phyloP scores from a whole-genome alignment of 2,329 filamentous ascomycete genomes.

The Pseudopyrenochaeta lycopersici region DNA sequence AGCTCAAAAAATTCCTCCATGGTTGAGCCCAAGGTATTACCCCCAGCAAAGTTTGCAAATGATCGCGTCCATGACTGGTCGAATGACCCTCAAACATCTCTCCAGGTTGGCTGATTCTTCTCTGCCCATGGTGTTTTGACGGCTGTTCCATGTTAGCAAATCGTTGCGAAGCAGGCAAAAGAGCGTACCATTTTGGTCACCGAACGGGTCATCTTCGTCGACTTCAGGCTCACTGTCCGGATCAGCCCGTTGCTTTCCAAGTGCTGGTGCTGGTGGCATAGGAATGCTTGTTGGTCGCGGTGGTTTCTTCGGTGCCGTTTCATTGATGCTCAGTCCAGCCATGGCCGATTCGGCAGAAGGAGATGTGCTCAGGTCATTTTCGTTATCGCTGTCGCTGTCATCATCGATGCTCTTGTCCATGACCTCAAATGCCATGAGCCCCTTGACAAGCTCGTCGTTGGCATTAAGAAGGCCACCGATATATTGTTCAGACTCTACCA shows the following conservation, averaged over 20 bases:
- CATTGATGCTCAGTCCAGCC: constrained; percentile 55
- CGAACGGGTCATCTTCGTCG: constrained; percentile 85
- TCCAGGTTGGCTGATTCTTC: constrained; percentile 45
- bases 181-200: constrained; percentile 72
- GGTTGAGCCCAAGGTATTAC: neutral
- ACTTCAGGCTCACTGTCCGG: constrained; percentile 65
- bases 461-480: constrained; percentile 90
- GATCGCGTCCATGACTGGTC: neutral
- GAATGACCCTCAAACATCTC: constrained; percentile 47
- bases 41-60: neutral
- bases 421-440: constrained; percentile 93
- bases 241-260: constrained; percentile 54
- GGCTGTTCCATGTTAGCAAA: constrained; percentile 42
- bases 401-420: constrained; percentile 85
- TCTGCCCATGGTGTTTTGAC: constrained; percentile 62
- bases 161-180: neutral
- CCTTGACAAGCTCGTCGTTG: constrained; percentile 94
- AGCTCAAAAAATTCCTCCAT: neutral
- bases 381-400: constrained; percentile 70
- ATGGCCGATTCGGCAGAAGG: constrained; percentile 52
- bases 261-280: constrained; percentile 43
- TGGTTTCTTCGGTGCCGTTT: constrained; percentile 58
- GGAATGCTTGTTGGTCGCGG: constrained; percentile 56
- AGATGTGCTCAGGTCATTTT: constrained; percentile 52
- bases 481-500: constrained; percentile 88